Base-by-base conservation (phyloP, 345 rosid genomes). In the Citrus sp. region DNA sequence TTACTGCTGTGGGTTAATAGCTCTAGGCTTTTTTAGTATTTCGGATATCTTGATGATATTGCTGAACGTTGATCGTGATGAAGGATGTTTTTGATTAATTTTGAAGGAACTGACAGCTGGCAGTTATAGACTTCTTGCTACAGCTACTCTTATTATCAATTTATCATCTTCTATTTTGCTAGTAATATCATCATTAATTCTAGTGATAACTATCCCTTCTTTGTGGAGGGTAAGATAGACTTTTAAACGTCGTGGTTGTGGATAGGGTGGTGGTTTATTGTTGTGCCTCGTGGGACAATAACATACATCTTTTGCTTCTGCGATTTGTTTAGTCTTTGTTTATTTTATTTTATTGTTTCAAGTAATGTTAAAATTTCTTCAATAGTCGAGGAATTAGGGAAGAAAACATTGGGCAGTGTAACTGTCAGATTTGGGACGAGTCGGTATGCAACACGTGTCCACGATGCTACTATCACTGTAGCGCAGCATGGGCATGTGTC, bases 41-140 rank as follows among this genome's bases (percentile, higher is more conserved):
- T 55, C 7, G 9, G 34, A 37, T 56, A 56, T 55, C 21, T 42
- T 30, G 60, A 30, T 30, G 35, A 37, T 27, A 34, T 63, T 37
- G 58, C 27, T 12, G 22, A n/a, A 12, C 6, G 61, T 10, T 30
- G 13, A 19, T 30, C 42, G 1, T 14, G 8, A 3, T 13, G 51
- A 13, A 0, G 16, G 51, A 18, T 25, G 12, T 63, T 24, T 75
- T 67, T 55, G 64, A 51, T 35, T 76, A 25, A 16, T 16, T 67
- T 76, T 16, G 71, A 22, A 12, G 19, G 19, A 30, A 54, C 79
- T 66, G 73, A 76, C 79, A 67, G 65, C 65, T 76, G 79, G 65
- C 72, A 54, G 79, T 76, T 67, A 67, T 35, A 54, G 18, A 76
- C 54, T 16, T 34, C 5, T 55, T 12, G 51, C 51, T 46, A 13